phyloP scores from a whole-genome alignment of 179 eudicot genomes.

The Monotropa hypopitys region DNA sequence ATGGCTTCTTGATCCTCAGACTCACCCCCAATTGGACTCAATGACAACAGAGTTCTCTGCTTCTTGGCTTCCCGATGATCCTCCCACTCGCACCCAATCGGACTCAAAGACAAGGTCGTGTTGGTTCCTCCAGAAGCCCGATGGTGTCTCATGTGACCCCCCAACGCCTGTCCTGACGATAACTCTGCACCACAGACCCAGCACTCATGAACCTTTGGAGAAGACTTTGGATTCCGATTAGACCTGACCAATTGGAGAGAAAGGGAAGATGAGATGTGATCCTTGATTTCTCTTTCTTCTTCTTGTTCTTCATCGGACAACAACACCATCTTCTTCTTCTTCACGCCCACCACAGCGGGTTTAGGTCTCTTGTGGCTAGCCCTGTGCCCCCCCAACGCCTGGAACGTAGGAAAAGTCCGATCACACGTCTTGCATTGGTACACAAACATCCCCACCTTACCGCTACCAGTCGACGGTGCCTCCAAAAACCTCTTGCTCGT shows the following conservation, averaged over 20 bases:
- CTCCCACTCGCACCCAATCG: neutral
- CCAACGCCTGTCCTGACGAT: conserved; percentile 77
- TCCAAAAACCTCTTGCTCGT: conserved; percentile 16
- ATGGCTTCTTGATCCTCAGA: conserved; percentile 11
- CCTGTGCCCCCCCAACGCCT: conserved; percentile 89
- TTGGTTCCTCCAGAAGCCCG: conserved; percentile 14
- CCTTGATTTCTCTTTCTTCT: conserved; percentile 13
- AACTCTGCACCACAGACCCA: conserved; percentile 82
- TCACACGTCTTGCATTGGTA: conserved; percentile 65
- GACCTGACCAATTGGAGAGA: conserved; percentile 38
- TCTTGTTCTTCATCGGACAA: conserved; percentile 33
- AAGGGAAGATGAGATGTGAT: conserved; percentile 14
- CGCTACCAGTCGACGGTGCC: neutral
- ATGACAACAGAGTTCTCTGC: neutral
- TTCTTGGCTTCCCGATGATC: neutral
- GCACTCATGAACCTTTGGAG: conserved; percentile 64
- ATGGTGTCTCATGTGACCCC: conserved; percentile 95
- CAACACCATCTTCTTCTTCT: neutral
- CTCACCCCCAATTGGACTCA: conserved; percentile 1
- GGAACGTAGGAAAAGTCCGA: conserved; percentile 51
- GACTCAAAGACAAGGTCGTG: conserved; percentile 11
- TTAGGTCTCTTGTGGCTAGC: conserved; percentile 74
- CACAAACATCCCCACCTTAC: conserved; percentile 13
- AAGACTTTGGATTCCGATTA: conserved; percentile 1
- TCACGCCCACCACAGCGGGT: neutral